Conservation (phyloP, 2,329 filamentous ascomycete species). For the Fusarium sororula region DNA sequence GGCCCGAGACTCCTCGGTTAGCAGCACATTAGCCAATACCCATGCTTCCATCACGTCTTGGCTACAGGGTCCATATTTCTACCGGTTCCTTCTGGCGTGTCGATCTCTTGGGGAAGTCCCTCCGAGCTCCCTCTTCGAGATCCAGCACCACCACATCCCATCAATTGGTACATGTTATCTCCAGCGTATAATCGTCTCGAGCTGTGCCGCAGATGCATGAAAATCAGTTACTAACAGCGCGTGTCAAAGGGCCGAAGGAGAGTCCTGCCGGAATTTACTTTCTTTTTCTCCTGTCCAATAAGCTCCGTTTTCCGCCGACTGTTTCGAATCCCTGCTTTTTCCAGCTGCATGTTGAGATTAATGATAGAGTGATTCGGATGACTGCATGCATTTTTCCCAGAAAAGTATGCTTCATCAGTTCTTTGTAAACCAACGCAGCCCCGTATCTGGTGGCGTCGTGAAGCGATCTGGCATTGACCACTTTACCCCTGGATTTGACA, state of each 20-base stretch:
- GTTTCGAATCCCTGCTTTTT: background rate
- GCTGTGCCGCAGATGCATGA: constrained; percentile 1
- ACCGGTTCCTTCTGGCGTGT: background rate
- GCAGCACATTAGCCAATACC: background rate
- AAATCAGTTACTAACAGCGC: background rate
- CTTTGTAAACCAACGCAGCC: background rate
- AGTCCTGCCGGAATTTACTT: background rate
- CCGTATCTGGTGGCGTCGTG: background rate
- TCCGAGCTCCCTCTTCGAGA: background rate
- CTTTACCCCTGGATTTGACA: constrained; percentile 10
- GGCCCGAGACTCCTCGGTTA: background rate
- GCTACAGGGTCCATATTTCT: background rate
- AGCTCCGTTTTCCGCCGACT: background rate
- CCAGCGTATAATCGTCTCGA: background rate
- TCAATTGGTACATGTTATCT: background rate
- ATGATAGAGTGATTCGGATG: background rate
- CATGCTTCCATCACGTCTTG: background rate
- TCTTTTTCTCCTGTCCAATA: background rate
- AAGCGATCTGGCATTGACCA: background rate
- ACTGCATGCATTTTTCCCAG: background rate
- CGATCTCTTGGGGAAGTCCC: constrained; percentile 3
- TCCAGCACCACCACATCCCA: too few species aligned
- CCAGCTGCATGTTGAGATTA: background rate
- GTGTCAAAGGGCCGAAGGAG: background rate
- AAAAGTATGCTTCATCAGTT: background rate